Evolutionary conservation across 2,329 filamentous ascomycete genomes (phyloP), one percentile per base, ranked within the genome.

Genomic region (Phaeosphaeria sp.): DNA sequence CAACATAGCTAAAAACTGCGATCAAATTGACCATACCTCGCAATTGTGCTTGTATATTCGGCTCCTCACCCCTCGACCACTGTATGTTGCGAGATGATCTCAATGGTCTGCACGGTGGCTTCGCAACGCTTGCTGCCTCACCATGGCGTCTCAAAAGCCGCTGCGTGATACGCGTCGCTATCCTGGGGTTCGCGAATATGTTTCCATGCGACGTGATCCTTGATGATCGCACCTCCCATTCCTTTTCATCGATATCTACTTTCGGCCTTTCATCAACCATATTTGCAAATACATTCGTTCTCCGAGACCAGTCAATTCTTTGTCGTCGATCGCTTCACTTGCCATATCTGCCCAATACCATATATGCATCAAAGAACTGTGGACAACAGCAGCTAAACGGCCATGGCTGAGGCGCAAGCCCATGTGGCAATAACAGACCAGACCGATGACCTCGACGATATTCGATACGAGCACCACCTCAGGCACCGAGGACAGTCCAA

Each of bases 401-500:
- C 25, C 24, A 39, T 45, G 25, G 20, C 48, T 22, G 9, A 22
- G 2, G 15, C n/a, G 2, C 20, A 42, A 6, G 11, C 44, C 15
- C 21, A 52, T 30, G 36, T 27, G 13, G 30, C 49, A 8, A 40
- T 44, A 21, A 24, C 42, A 2, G 43, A 57, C 9, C 2, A 27
- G 20, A 18, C 17, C 2, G 40, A 18, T 33, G 51, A 63, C 18
- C 45, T 70, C 36, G 68, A 70, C 21, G 61, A 69, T 40, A 56
- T 66, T 18, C 67, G 69, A 9, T 68, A 69, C 49, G 60, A 69
- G 30, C 63, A 71, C 49, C 69, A 72, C 45, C 46, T 71, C 8
- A 55, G 60, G 44, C 68, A 72, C 49, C 60, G 70, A 44, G 64
- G 65, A 1, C 47, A 51, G 20, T 48, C 47, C 13, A 67, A 72